Percentiles rank a stretch among this genome's conserved stretches.
These are phyloP conservation scores for Dichomitus squalens DNA, from an alignment of 1,284 basidiomycete species.

Conservation along the genomic window DNA sequence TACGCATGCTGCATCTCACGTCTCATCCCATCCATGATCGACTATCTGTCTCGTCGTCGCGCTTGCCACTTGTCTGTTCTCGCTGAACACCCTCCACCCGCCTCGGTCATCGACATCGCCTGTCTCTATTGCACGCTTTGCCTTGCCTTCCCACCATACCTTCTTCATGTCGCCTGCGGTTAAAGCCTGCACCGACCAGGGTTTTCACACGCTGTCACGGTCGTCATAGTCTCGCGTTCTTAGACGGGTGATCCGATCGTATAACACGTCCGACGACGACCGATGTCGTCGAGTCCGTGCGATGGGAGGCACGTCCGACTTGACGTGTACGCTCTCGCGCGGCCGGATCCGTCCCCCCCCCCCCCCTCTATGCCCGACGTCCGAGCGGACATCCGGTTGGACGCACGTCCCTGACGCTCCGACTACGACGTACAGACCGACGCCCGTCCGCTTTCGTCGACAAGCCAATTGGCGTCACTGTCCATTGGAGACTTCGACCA, in stretches of 20 bases:
- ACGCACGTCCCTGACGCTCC: too few relatives aligned
- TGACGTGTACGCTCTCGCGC: too few relatives aligned
- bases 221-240: background rate
- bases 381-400: too few relatives aligned
- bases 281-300: background rate
- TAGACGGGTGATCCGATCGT: background rate
- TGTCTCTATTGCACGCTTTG: background rate
- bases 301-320: background rate
- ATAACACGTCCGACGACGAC: background rate
- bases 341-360: too few relatives aligned
- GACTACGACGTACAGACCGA: too few relatives aligned
- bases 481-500: too few relatives aligned
- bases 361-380: too few relatives aligned
- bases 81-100: conserved; percentile 2
- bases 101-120: background rate
- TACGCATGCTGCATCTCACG: conserved; percentile 9
- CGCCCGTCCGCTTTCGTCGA: too few relatives aligned
- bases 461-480: too few relatives aligned
- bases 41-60: conserved; percentile 14
- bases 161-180: background rate
- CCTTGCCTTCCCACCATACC: background rate
- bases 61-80: conserved; percentile 23
- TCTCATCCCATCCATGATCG: conserved; percentile 17
- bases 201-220: background rate
- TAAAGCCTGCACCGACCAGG: background rate